Evolutionary conservation across 192 early-diverging fungal genomes (phyloP).

Genomic region (Backusella sp.): DNA sequence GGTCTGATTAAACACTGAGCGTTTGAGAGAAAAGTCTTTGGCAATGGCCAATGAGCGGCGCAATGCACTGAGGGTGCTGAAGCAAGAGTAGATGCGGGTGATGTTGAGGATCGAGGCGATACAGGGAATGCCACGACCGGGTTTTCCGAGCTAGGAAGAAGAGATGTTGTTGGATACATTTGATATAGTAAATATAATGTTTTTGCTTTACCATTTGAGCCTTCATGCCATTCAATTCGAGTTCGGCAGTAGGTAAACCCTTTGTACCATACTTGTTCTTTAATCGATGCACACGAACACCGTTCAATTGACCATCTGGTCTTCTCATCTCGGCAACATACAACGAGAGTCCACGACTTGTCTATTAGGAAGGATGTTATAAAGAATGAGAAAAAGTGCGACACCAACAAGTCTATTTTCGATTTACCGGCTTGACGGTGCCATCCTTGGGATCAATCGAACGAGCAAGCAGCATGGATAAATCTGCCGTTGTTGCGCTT

Average conservation of each 20-base stretch:
- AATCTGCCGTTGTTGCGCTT: slow-evolving; percentile 65
- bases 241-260: slow-evolving; percentile 71
- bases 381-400: not conserved
- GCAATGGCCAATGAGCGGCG: slow-evolving; percentile 45
- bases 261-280: slow-evolving; percentile 74
- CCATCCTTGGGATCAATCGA: slow-evolving; percentile 43
- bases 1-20: slow-evolving; percentile 41
- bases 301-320: slow-evolving; percentile 52
- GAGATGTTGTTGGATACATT: too few relatives aligned
- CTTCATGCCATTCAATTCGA: slow-evolving; percentile 57
- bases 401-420: not conserved
- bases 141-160: slow-evolving; percentile 50
- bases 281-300: slow-evolving; percentile 59
- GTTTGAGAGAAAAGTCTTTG: slow-evolving; percentile 57
- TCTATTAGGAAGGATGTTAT: slow-evolving; percentile 4
- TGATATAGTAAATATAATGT: not conserved
- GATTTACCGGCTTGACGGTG: slow-evolving; percentile 13
- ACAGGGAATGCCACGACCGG: slow-evolving; percentile 53
- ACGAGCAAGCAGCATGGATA: slow-evolving; percentile 66
- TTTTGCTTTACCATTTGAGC: slow-evolving; percentile 29
- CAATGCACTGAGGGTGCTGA: slow-evolving; percentile 44
- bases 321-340: slow-evolving; percentile 56
- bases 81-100: slow-evolving; percentile 61
- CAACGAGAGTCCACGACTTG: slow-evolving; percentile 57
- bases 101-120: slow-evolving; percentile 69